Base-by-base conservation (phyloP, 2,329 filamentous ascomycete genomes). In the Hypoxylon sp. region DNA sequence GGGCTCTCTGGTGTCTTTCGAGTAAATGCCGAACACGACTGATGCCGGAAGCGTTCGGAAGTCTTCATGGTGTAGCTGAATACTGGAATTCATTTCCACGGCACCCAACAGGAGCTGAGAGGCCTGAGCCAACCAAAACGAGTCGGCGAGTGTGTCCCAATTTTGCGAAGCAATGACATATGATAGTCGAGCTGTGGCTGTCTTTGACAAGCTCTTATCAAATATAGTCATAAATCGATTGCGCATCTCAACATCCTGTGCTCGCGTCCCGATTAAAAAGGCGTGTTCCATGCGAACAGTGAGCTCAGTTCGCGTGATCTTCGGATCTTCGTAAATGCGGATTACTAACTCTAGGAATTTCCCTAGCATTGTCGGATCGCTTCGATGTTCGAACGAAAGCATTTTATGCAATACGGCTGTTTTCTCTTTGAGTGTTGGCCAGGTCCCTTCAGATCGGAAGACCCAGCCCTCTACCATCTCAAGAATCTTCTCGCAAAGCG, bases 321-420 rank as follows among this genome's bases (percentile, higher is more conserved):
- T 97, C 0, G 94, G 93, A 76, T 99, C 96, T 77, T 99, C 97
- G 78, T 99, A 99, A 66, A 99, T 98, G 54, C 95, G 91, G 74
- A 99, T 97, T 27, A 99, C 96, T 27, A 99, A 89, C 72, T 98
- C 93, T 65, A 99, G 85, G 83, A 98, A 99, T 77, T 95, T 95
- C 73, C 91, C 94, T 64, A 99, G 85, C 82, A 99, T 91, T 0
- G 91, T 94, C 33, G 91, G 89, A 77, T 98, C 95, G 30, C 87
- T 83, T 42, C 96, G 89, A 64, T 93, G 90, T 81, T 99, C 96
- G 74, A 99, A 99, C 0, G 95, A 91, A 14, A 98, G 84, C 96
- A 99, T 99, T 82, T 99, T 99, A 76, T 97, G 95, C n/a, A 99
- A 83, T 0, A 99, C 96, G 0, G 97, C 97, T 0, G 95, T 98